Evolutionary conservation across 768 basidiomycete species (phyloP).

Genomic region (Pilatotrama ljubarskyi): DNA sequence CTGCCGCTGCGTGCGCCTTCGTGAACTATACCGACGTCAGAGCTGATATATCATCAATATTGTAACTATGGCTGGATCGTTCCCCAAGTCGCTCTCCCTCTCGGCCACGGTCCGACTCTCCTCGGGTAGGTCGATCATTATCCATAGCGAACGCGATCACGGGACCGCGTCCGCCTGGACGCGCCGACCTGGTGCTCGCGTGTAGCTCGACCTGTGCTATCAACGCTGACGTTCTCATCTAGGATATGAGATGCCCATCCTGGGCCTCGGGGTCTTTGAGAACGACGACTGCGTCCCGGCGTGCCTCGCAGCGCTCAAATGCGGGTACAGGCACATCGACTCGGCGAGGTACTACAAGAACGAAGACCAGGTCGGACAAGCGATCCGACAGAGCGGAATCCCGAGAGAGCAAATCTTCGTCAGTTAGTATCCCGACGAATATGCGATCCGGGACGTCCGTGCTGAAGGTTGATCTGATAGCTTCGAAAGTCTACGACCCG

Average conservation of each 20-base stretch:
- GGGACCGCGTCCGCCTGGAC: conserved; percentile 42
- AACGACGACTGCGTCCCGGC: conserved; percentile 58
- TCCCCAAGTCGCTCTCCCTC: conserved; percentile 28
- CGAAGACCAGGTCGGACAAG: conserved; percentile 60
- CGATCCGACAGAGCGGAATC: conserved; percentile 55
- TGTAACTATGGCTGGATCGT: not conserved
- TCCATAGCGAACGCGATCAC: conserved; percentile 4
- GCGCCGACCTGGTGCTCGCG: not conserved
- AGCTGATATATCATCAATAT: not conserved
- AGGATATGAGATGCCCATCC: conserved; percentile 59
- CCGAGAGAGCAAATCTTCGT: conserved; percentile 63
- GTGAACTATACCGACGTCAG: not conserved
- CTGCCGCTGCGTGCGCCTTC: not conserved
- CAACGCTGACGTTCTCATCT: conserved; percentile 48
- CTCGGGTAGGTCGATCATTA: conserved; percentile 34
- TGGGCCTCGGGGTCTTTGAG: conserved; percentile 73
- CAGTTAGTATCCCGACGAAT: conserved; percentile 43
- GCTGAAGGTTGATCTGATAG: conserved; percentile 34
- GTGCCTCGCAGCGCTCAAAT: conserved; percentile 57
- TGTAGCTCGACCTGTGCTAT: conserved; percentile 52
- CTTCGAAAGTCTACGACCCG: conserved; percentile 65
- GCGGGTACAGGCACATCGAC: conserved; percentile 75
- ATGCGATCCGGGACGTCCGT: not conserved
- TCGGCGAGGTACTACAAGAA: conserved; percentile 70
- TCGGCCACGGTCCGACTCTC: conserved; percentile 34